A percentile compares a stretch with the other conserved stretches of the same genome.
Conservation (phyloP, 805 yeast genomes). For the Metschnikowia anglica region DNA sequence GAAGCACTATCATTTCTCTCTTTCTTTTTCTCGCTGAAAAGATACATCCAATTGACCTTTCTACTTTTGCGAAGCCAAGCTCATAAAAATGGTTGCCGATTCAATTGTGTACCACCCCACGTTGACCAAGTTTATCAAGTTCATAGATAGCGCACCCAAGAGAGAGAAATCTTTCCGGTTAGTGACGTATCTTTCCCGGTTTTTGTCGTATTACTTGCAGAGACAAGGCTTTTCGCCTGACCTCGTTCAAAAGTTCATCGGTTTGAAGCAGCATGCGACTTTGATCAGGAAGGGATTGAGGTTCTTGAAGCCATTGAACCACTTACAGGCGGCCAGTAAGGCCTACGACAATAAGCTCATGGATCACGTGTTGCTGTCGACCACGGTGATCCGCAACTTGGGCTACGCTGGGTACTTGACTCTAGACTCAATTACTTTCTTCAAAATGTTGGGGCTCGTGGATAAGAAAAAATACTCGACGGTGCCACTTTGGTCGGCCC, state of each 20-base stretch:
- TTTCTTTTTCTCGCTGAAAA: too few species aligned
- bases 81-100: conserved; percentile 57
- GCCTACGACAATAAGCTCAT: conserved; percentile 68
- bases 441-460: conserved; percentile 57
- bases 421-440: conserved; percentile 62
- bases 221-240: conserved; percentile 54
- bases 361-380: conserved; percentile 55
- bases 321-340: conserved; percentile 64
- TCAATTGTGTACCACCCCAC: conserved; percentile 74
- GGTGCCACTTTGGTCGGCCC: conserved; percentile 57
- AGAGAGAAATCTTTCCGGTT: conserved; percentile 79
- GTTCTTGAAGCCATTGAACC: conserved; percentile 76
- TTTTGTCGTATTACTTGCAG: conserved; percentile 60
- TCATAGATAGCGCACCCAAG: conserved; percentile 66
- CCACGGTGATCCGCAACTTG: conserved; percentile 55
- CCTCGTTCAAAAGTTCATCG: conserved; percentile 48
- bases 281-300: conserved; percentile 81
- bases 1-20: too few species aligned
- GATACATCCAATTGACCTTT: too few species aligned
- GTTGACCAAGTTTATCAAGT: conserved; percentile 56
- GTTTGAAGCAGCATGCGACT: conserved; percentile 61
- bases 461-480: conserved; percentile 46
- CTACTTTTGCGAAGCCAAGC: background rate
- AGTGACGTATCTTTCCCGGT: conserved; percentile 77
- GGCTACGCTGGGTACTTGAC: conserved; percentile 63